Conservation (phyloP, 768 basidiomycete genomes). For the Panaeolus cyanescens region DNA sequence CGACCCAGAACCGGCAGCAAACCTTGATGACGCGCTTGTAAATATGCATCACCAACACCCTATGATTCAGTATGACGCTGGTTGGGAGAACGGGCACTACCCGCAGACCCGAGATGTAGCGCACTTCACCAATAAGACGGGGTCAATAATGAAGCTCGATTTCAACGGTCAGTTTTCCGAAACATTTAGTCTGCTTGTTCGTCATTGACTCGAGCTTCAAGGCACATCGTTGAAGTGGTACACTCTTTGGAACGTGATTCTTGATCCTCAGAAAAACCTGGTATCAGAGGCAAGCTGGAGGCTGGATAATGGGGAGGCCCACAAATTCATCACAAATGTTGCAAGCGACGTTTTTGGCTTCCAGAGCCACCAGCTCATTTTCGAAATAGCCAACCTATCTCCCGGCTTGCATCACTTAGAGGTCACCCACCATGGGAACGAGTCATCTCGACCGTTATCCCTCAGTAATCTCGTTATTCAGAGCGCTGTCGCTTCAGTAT, state of each 20-base stretch:
- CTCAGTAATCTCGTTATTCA: not conserved
- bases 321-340: not conserved
- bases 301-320: not conserved
- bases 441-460: not conserved
- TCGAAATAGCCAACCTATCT: not conserved
- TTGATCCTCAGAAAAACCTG: not conserved
- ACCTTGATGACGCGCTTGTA: not conserved
- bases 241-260: not conserved
- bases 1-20: not conserved
- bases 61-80: not conserved
- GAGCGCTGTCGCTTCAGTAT: too few relatives aligned
- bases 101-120: not conserved
- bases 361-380: not conserved
- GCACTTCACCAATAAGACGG: not conserved
- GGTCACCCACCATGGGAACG: not conserved
- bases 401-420: not conserved
- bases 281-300: not conserved
- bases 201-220: not conserved
- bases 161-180: not conserved
- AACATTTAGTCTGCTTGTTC: not conserved
- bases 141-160: not conserved
- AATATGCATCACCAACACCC: not conserved
- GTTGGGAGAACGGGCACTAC: not conserved
- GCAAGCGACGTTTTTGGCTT: not conserved
- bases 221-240: not conserved